Evolutionary conservation across 768 basidiomycete species (phyloP), one percentile per base, ranked within the genome.

Genomic region (Termitomyces sp.): DNA sequence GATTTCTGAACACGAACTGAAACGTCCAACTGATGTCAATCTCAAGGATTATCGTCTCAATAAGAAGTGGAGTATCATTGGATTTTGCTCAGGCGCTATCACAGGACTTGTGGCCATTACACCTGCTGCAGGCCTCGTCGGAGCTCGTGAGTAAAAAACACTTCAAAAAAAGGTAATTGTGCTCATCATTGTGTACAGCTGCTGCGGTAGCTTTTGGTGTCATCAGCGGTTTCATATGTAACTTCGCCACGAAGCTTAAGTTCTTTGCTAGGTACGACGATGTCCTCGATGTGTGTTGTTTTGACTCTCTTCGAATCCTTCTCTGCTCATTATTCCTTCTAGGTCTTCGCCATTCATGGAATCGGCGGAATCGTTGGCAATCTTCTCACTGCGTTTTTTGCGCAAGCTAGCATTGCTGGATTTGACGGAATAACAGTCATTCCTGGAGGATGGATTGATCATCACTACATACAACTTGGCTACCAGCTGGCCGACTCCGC

Each of bases 41-140:
- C 33, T n/a, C 0, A 47, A 86, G 81, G 95, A 98, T 77, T 98
- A 85, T 72, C 86, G 94, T 57, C 81, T 96, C 48, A 94, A 97
- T 73, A 82, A 81, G 70, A 96, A 96, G 69, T 97, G 93, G 94
- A 86, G 84, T 50, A 88, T 84, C 1, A 92, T 98, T 59, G 94
- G 94, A 8, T 96, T 95, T 74, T 98, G 96, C 74, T 94, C n/a
- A n/a, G n/a, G n/a, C n/a, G n/a, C 92, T 34, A 91, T 98, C 58
- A 77, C 87, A 7, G 96, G 94, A 41, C 83, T 94, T 3, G 93
- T 95, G 22, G 90, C 90, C 34, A 94, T 94, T 60, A 92, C 90
- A 0, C 91, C 90, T 22, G 91, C 74, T 15, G 89, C 88, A 31
- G 90, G 91, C 62, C 91, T 71, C 66, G 92, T 92, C 53, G 90